Conservation (phyloP, 2,329 filamentous ascomycete genomes). For the Neurospora sp. region DNA sequence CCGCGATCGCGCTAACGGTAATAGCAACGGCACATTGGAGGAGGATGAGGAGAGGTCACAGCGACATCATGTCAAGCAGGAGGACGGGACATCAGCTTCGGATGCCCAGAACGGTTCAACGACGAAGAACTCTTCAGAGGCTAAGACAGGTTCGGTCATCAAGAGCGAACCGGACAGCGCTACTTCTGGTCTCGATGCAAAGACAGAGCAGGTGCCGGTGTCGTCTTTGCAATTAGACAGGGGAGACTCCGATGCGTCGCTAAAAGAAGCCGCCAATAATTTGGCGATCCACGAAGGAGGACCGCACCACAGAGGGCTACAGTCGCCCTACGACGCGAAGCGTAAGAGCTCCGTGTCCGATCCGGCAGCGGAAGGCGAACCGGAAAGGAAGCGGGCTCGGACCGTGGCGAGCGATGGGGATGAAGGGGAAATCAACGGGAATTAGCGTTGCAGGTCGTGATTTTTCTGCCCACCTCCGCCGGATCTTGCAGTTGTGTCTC, state of each 20-base stretch:
- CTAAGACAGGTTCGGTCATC: not conserved
- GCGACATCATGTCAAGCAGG: constrained; percentile 6
- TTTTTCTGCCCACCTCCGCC: not conserved
- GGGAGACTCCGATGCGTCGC: constrained; percentile 23
- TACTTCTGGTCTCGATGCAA: not conserved
- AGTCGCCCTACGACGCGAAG: constrained; percentile 20
- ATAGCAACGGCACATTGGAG: constrained; percentile 11
- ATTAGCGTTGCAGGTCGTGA: not conserved
- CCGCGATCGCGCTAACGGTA: constrained; percentile 24
- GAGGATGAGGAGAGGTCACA: not conserved
- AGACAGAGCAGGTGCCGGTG: not conserved
- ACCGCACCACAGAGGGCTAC: constrained; percentile 14
- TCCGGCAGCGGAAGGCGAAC: constrained; percentile 14
- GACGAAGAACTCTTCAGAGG: constrained; percentile 3
- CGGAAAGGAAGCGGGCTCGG: constrained; percentile 17
- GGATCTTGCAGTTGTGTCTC: not conserved
- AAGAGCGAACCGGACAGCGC: constrained; percentile 7
- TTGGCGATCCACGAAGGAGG: constrained; percentile 17
- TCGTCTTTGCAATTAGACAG: constrained; percentile 8
- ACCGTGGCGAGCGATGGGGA: constrained; percentile 19
- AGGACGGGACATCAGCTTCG: constrained; percentile 1
- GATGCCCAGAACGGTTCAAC: not conserved
- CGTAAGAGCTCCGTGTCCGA: constrained; percentile 18
- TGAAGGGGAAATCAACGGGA: constrained; percentile 18
- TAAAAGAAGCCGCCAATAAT: constrained; percentile 25